Base-by-base conservation (phyloP, 176 grass and related monocot species). In the Oryza punctata region DNA sequence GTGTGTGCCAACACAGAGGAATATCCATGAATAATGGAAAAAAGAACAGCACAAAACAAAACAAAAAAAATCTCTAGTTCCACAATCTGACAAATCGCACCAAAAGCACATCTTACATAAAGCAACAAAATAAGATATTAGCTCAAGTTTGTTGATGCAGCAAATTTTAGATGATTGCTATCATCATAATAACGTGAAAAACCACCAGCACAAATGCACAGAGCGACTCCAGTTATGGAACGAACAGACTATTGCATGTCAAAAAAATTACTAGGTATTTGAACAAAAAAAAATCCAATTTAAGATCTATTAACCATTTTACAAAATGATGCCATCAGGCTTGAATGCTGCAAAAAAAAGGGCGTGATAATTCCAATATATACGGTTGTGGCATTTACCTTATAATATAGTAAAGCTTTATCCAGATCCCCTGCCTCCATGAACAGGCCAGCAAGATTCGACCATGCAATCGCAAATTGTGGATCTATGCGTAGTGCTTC, bases 391-490 rank as follows among this genome's bases (percentile, higher is more conserved):
- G 0, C 66, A 65, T 65, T 70, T 95, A 94, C 96, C 91, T 99
- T 96, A 25, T 99, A 99, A 77, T 96, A 99, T 19, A 85, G 45
- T 84, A 99, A 82, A 85, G 96, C 91, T 71, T 88, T 95, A 66
- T 87, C 86, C 60, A 94, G 83, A 32, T 99, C 89, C 67, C 96
- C 96, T 78, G 88, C 80, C 70, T 99, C 93, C 96, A 99, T 96
- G 63, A 99, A 99, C 18, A 99, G 87, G 23, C 96, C 93, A 61
- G 96, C 96, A 65, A 99, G 87, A 57, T 99, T 99, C 47, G 93
- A 99, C 96, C 96, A 99, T 21, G 96, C 96, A 64, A 99, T 96
- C 85, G 96, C 96, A 91, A 99, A 99, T 30, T 86, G 92, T 11
- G 96, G 96, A 68, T 96, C 90, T 76, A 99, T 92, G 1, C 86